Evolutionary conservation across 2,329 filamentous ascomycete genomes (phyloP), one percentile per base, ranked within the genome.

Genomic region (Fusarium camptoceras): DNA sequence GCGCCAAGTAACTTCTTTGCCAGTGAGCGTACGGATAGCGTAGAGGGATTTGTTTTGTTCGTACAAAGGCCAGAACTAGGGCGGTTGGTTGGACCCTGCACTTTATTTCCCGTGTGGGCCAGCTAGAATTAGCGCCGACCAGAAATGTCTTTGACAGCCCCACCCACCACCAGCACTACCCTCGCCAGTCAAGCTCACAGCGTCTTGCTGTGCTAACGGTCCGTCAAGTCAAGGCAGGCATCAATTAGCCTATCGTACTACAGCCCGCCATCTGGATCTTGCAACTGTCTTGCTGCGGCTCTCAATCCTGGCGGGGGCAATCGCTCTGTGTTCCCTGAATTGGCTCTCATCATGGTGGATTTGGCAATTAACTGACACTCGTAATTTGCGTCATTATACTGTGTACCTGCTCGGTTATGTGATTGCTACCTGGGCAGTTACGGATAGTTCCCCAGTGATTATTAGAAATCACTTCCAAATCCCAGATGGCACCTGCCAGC

Each of bases 111-210:
- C 63, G 60, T 49, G 61, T 46, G 55, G 64, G 54, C 63, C 47
- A 49, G 50, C 70, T 54, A 61, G 65, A 70, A 42, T 65, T 73
- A 73, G 72, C 58, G 72, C 70, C 73, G 64, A 66, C 70, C 61
- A 63, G 37, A 62, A n/a, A 56, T 64, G 51, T 65, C 59, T 59
- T 50, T 73, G 72, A 74, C 72, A 74, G 70, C 34, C 66, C 72
- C 72, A 74, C 71, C 39, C 64, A 68, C 57, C 55, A 67, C 44
- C 50, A 22, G 31, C 47, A 64, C 53, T 57, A 59, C 47, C 43
- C 37, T 37, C 31, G 16, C 31, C 16, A 16, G 43, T 50, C 39
- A 70, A 68, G 64, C 63, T 72, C 64, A 59, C 59, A 56, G 53
- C 48, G 58, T 66, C 58, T 73, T 55, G 58, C 34, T 73, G 61